These are phyloP conservation scores for Candolleomyces aberdarensis DNA, from an alignment of 768 basidiomycete genomes.

Conservation along the genomic window DNA sequence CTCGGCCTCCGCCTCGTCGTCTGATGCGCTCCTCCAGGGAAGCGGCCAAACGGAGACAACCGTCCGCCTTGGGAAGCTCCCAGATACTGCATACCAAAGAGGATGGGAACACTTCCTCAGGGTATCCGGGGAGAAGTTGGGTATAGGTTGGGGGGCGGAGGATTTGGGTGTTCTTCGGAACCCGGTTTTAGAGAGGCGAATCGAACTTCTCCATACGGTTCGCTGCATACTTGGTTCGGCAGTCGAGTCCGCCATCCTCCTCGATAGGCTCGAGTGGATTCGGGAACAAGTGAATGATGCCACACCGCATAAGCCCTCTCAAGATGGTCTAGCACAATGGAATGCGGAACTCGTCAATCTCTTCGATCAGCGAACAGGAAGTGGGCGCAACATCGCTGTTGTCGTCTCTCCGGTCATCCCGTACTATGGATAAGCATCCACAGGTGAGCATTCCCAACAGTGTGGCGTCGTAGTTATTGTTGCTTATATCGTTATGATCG, in stretches of 20 bases:
- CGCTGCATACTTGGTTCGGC: conserved; percentile 62
- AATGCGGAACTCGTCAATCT: conserved; percentile 54
- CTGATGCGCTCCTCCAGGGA: neutral
- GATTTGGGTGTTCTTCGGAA: conserved; percentile 9
- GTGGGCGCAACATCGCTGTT: conserved; percentile 69
- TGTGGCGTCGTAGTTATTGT: neutral
- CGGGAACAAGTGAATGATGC: conserved; percentile 30
- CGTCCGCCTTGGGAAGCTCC: conserved; percentile 42
- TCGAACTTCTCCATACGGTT: conserved; percentile 62
- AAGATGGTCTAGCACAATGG: conserved; percentile 2
- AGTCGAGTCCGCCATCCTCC: conserved; percentile 61
- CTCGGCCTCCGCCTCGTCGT: neutral
- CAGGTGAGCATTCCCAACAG: neutral
- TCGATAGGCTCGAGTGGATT: conserved; percentile 63
- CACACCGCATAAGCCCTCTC: neutral
- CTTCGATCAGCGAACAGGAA: conserved; percentile 71
- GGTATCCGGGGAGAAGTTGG: conserved; percentile 24
- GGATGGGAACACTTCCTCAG: conserved; percentile 47
- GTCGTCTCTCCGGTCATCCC: conserved; percentile 38
- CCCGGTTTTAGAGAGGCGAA: conserved; percentile 29
- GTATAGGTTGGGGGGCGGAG: conserved; percentile 17
- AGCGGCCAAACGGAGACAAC: conserved; percentile 1
- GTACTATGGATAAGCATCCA: neutral
- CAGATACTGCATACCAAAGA: conserved; percentile 41
- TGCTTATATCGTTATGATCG: neutral